Evolutionary conservation across 805 yeast genomes (phyloP), one percentile per base, ranked within the genome.

Genomic region (Teunomyces cretensis): DNA sequence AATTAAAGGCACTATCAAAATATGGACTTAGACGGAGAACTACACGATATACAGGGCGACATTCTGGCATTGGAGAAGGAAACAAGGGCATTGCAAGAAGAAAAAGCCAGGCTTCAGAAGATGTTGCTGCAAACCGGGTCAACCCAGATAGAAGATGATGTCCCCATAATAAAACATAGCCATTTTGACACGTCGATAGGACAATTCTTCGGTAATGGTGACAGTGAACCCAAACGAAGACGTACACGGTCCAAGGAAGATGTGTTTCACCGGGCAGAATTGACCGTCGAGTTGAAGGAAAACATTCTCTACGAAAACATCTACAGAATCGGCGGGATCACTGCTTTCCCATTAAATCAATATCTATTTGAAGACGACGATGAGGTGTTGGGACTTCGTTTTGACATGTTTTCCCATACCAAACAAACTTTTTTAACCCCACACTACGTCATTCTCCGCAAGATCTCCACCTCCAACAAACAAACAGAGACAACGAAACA

Each of bases 331-430:
- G 75, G 70, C 6, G 82, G 83, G 1, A 54, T 75, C 26, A 78
- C 83, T 0, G 75, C 75, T 0, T 79, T 79, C 44, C 79, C 81
- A 0, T 65, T 79, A 33, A 75, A 75, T 49, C 65, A 64, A 45
- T 47, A 46, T 14, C 45, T 65, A 17, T 64, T 65, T 39, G 65
- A 55, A 9, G 45, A 52, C 0, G 56, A 51, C 32, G 68, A 64
- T 8, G 56, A 60, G 9, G 56, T 69, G 30, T 47, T 79, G 26
- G 84, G 84, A 0, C 49, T 79, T 6, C 57, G 84, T n/a, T 78
- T 78, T 52, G 84, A 79, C 47, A 52, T 69, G 2, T 70, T 65
- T 49, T 56, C 64, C 2, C 49, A 52, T 12, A 28, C 45, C 2
- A 59, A 60, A 30, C 13, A 30, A 16, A 36, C 13, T 28, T 79